Evolutionary conservation across 805 yeast genomes (phyloP).

Genomic region (Debaryomyces hansenii): DNA sequence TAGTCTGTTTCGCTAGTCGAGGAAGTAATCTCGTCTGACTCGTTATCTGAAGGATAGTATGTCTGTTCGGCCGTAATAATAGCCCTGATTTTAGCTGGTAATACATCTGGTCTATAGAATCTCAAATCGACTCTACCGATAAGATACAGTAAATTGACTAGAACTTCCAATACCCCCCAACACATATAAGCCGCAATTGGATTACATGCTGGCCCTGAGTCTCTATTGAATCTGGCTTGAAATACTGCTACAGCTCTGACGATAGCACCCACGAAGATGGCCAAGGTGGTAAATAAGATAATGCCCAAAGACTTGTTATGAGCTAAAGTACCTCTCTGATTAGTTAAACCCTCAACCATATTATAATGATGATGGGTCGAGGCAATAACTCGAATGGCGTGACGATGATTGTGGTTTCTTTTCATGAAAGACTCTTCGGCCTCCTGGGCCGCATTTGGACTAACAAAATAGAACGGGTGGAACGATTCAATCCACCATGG

Average conservation of each 20-base stretch:
- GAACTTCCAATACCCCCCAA: slow-evolving; percentile 64
- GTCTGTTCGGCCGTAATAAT: slow-evolving; percentile 38
- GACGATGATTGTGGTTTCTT: slow-evolving; percentile 48
- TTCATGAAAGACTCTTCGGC: slow-evolving; percentile 48
- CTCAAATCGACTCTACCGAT: slow-evolving; percentile 67
- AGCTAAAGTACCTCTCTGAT: slow-evolving; percentile 40
- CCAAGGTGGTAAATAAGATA: slow-evolving; percentile 45
- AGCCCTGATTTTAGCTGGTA: slow-evolving; percentile 31
- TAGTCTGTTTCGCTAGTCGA: neutral
- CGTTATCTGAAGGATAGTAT: slow-evolving; percentile 12
- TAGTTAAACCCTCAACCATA: slow-evolving; percentile 30
- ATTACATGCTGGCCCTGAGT: slow-evolving; percentile 11
- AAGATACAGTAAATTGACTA: slow-evolving; percentile 54
- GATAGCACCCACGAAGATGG: slow-evolving; percentile 51
- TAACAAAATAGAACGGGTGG: slow-evolving; percentile 56
- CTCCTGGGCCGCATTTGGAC: slow-evolving; percentile 45
- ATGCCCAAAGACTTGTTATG: slow-evolving; percentile 54
- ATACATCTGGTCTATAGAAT: slow-evolving; percentile 70
- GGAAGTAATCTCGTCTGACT: slow-evolving; percentile 6
- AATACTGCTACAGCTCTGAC: slow-evolving; percentile 52
- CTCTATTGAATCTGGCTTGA: slow-evolving; percentile 18
- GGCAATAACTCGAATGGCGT: slow-evolving; percentile 60
- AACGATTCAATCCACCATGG: slow-evolving; percentile 81
- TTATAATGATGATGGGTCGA: slow-evolving; percentile 49
- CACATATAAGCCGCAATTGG: slow-evolving; percentile 63